Evolutionary conservation across 345 rosid genomes (phyloP), one percentile per base, ranked within the genome.

Genomic region (Carallia brachiata): DNA sequence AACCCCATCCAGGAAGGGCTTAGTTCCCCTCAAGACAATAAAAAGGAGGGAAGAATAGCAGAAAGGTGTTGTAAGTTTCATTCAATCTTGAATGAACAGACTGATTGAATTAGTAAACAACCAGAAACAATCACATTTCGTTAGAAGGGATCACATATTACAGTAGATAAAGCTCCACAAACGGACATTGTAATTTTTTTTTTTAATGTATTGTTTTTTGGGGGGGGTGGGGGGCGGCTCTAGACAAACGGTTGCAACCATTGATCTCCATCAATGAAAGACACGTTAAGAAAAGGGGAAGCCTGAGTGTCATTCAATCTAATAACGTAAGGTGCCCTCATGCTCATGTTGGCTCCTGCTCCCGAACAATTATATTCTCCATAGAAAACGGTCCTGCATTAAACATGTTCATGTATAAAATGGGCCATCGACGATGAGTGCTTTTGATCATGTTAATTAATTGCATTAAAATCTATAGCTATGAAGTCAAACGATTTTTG

Each of bases 321-420:
- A 52, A 86, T 90, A 54, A 84, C 88, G 70, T 84, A 94, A 6
- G 90, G 53, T 27, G 88, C 85, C 69, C 97, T 88, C 66, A 74
- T 31, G 0, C 61, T 79, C 84, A 75, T 66, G 47, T 83, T 80
- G 0, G 97, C 87, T 70, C 98, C 97, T 37, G 84, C 68, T 6
- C 97, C 98, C 2, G 82, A 32, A 79, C 97, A 94, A 59, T 84
- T 86, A 69, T 87, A 90, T 75, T 90, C 93, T 65, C 90, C 96
- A 56, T 83, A 90, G 75, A 80, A 91, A 66, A 88, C 17, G 2
- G 84, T 87, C 90, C 98, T 93, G 87, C 72, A 66, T 72, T 52
- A 2, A 56, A 27, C 60, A 56, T 27, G 28, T 56, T 56, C 19
- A 52, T 5, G 4, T 44, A 30, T 5, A 6, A 36, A 39, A 62